phyloP scores from a whole-genome alignment of 2,329 filamentous ascomycete genomes.

The Stemphylium beticola region DNA sequence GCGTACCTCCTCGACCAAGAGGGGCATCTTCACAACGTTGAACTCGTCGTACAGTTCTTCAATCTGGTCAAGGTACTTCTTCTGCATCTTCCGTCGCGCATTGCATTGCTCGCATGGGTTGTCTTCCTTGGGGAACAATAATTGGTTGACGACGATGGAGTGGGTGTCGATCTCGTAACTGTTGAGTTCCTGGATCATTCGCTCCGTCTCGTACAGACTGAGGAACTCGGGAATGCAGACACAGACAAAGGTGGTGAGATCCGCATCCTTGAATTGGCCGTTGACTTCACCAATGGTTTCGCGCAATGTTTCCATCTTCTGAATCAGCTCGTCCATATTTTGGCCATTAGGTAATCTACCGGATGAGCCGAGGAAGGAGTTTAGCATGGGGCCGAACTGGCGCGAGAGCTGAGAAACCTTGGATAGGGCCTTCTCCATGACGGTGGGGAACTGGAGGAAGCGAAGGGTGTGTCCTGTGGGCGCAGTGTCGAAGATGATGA shows the following conservation, averaged over 20 bases:
- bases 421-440: constrained; percentile 97
- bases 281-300: constrained; percentile 96
- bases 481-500: constrained; percentile 98
- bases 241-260: constrained; percentile 95
- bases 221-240: constrained; percentile 98
- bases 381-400: constrained; percentile 95
- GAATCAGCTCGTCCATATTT: constrained; percentile 87
- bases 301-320: constrained; percentile 91
- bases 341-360: constrained; percentile 88
- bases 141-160: constrained; percentile 96
- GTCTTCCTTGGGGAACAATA: constrained; percentile 86
- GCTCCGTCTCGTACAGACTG: constrained; percentile 96
- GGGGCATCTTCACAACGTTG: constrained; percentile 97
- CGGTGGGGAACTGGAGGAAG: constrained; percentile 97
- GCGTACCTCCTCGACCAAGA: constrained; percentile 92
- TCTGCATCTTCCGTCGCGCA: constrained; percentile 95
- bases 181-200: constrained; percentile 98
- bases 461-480: constrained; percentile 97
- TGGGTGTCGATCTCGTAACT: constrained; percentile 96
- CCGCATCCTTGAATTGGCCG: constrained; percentile 95
- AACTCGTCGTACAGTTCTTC: constrained; percentile 99
- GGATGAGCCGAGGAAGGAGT: constrained; percentile 82
- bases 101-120: constrained; percentile 95
- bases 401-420: constrained; percentile 93
- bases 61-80: constrained; percentile 98